Evolutionary conservation across 371 early-diverging fungal genomes (phyloP).

Genomic region (Zopfochytrium polystomum): DNA sequence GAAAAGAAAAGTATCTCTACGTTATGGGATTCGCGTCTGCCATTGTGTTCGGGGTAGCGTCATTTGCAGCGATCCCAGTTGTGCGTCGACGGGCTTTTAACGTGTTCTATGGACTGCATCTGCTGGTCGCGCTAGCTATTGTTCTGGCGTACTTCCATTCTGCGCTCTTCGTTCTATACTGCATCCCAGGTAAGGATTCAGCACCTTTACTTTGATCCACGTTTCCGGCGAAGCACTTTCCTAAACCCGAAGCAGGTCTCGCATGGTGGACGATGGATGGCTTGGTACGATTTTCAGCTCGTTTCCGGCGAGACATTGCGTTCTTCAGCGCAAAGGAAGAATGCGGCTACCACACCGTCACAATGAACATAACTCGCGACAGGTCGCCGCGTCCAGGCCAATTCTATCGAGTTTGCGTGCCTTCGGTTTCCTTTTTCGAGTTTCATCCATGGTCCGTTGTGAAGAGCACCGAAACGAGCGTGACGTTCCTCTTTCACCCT

Average conservation of each 20-base stretch:
- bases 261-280: slow-evolving; percentile 12
- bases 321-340: neutral
- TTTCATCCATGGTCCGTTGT: slow-evolving; percentile 29
- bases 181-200: slow-evolving; percentile 21
- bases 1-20: neutral
- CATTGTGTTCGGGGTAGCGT: slow-evolving; percentile 4
- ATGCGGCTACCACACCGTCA: slow-evolving; percentile 17
- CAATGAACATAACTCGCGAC: slow-evolving; percentile 3
- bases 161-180: slow-evolving; percentile 20
- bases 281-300: slow-evolving; percentile 4
- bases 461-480: neutral
- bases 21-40: slow-evolving; percentile 3
- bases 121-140: slow-evolving; percentile 17
- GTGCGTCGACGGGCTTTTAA: slow-evolving; percentile 25
- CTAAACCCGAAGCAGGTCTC: slow-evolving; percentile 1
- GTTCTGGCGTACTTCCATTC: slow-evolving; percentile 29
- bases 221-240: too few relatives aligned
- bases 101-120: slow-evolving; percentile 25
- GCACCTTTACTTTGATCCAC: too few relatives aligned
- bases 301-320: slow-evolving; percentile 1
- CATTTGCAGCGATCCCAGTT: slow-evolving; percentile 10
- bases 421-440: slow-evolving; percentile 21
- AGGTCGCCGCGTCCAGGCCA: slow-evolving; percentile 13
- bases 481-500: slow-evolving; percentile 11
- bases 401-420: slow-evolving; percentile 22